Evolutionary conservation across 2,329 filamentous ascomycete genomes (phyloP), one percentile per base, ranked within the genome.

Genomic region (Penicillium sp.): DNA sequence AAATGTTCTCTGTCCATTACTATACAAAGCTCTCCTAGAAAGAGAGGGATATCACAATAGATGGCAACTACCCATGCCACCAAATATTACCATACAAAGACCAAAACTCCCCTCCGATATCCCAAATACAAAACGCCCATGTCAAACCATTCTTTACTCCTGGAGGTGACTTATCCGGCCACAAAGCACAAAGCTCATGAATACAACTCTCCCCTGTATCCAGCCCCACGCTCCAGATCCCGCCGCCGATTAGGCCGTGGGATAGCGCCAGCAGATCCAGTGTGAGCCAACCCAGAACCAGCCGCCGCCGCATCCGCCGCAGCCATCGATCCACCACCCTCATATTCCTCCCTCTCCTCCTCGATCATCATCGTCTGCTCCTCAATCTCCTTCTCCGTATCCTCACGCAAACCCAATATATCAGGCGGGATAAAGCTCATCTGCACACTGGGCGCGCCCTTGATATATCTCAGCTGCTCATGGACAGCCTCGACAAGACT

Each of bases 391-490:
- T 73, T 71, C 61, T 80, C 78, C 8, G 77, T 71, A 19, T 80
- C 78, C 46, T 80, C 78, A 30, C 78, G 71, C 55, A 80, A 61
- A 0, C 80, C 84, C 17, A 82, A 80, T 7, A 94, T 80, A 67
- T 93, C 90, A 0, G 89, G 88, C 10, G 90, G 91, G 50, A 97
- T 89, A 42, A 85, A 82, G 63, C 85, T 84, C 75, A 91, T 88
- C 72, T 96, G 91, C 28, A 96, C 90, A 66, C 91, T 96, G 0
- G 94, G 94, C 8, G 91, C 90, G 36, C 86, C 84, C 67, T 89
- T 82, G 50, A 97, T 86, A 69, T 96, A 97, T 26, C 90, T 83
- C 61, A 99, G 75, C 74, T 97, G 92, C 72, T 96, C 90, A 41
- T 86, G 84, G 41, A 96, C 87, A 56, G 90, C 86, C 69, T 88